These are phyloP conservation scores for Lyophyllum shimeji DNA, from an alignment of 768 basidiomycete species.

Conservation along the genomic window DNA sequence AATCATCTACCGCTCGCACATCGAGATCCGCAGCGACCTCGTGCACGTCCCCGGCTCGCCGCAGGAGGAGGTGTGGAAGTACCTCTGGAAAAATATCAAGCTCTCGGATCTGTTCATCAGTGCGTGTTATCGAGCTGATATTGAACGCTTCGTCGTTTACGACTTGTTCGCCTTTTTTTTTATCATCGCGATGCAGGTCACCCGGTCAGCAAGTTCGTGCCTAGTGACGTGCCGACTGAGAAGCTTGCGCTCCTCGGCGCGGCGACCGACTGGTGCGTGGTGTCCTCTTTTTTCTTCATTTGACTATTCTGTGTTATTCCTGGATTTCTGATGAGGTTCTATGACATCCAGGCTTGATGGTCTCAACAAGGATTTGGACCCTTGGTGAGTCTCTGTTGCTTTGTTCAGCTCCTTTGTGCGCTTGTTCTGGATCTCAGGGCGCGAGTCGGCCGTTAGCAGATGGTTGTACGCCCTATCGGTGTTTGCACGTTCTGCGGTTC, in stretches of 20 bases:
- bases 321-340: slow-evolving; percentile 3
- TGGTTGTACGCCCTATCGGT: neutral
- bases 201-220: slow-evolving; percentile 93
- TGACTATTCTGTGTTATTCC: neutral
- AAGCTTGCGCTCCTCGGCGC: slow-evolving; percentile 77
- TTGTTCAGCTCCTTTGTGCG: neutral
- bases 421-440: neutral
- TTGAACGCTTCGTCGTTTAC: too few species aligned
- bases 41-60: slow-evolving; percentile 80
- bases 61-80: slow-evolving; percentile 92
- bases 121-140: slow-evolving; percentile 36
- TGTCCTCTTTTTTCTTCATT: neutral
- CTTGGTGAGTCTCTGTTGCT: slow-evolving; percentile 39
- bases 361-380: slow-evolving; percentile 83
- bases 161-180: too few species aligned
- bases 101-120: slow-evolving; percentile 90
- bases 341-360: slow-evolving; percentile 72
- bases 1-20: slow-evolving; percentile 93
- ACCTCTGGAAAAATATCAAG: slow-evolving; percentile 91
- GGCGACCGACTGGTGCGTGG: slow-evolving; percentile 77
- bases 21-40: slow-evolving; percentile 89
- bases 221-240: slow-evolving; percentile 73
- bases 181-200: slow-evolving; percentile 51
- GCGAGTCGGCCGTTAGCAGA: neutral
- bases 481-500: too few species aligned